phyloP scores from a whole-genome alignment of 2,329 filamentous ascomycete genomes.

The Cercospora sp. region DNA sequence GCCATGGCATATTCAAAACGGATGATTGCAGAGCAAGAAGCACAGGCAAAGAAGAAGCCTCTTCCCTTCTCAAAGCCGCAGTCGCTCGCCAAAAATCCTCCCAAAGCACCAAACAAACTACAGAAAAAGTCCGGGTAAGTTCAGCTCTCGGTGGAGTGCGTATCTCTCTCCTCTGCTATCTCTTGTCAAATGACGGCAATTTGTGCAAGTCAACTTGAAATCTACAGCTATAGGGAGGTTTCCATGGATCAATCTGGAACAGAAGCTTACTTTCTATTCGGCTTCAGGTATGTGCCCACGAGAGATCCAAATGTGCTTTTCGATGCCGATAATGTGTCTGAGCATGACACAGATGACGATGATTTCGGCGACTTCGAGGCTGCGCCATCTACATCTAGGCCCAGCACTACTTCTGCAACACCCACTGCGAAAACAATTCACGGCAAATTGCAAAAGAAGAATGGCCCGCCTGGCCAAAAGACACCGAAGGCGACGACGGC shows the following conservation, averaged over 20 bases:
- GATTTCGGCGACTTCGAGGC: constrained; percentile 40
- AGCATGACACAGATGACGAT: constrained; percentile 33
- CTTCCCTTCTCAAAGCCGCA: constrained; percentile 8
- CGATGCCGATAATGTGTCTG: constrained; percentile 35
- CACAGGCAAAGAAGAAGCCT: constrained; percentile 14
- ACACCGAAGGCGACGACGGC: neutral
- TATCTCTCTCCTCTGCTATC: neutral
- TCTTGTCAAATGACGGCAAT: neutral
- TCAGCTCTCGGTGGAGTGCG: neutral
- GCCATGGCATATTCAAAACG: constrained; percentile 40
- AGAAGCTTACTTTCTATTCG: neutral
- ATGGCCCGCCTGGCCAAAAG: neutral
- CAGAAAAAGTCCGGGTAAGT: constrained; percentile 28
- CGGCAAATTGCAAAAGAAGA: constrained; percentile 13
- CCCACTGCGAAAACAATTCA: neutral
- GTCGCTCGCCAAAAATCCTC: constrained; percentile 12
- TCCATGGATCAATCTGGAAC: neutral
- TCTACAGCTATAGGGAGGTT: neutral
- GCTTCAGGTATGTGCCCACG: constrained; percentile 22
- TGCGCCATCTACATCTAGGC: constrained; percentile 2
- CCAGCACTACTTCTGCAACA: neutral
- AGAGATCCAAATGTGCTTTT: constrained; percentile 37
- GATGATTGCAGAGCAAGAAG: constrained; percentile 33
- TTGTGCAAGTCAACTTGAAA: neutral
- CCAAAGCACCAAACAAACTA: constrained; percentile 29